phyloP scores from a whole-genome alignment of 257 asterid genomes.

The Scutellaria galericulata region DNA sequence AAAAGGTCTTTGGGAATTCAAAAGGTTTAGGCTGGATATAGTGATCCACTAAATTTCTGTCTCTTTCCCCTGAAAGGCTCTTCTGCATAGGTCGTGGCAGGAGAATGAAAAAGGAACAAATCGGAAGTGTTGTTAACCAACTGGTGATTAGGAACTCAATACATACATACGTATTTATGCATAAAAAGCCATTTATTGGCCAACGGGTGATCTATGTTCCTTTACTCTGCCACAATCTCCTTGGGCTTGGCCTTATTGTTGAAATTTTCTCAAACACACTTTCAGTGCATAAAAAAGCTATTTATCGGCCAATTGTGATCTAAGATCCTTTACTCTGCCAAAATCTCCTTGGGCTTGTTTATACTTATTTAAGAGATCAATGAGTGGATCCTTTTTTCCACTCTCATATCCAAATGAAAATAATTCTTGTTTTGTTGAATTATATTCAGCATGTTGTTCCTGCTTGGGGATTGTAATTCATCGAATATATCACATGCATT shows the following conservation, averaged over 20 bases:
- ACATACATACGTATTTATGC: too few species aligned
- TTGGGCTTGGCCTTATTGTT: too few species aligned
- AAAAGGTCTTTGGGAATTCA: neutral
- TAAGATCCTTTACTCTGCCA: too few species aligned
- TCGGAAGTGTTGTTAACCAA: too few species aligned
- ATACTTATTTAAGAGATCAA: neutral
- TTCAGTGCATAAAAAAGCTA: neutral
- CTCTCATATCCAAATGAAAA: neutral
- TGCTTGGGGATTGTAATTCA: conserved; percentile 12
- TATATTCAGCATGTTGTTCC: conserved; percentile 11
- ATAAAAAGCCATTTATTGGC: neutral
- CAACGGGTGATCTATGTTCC: neutral
- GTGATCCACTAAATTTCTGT: too few species aligned
- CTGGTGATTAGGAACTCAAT: too few species aligned
- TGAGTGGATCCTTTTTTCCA: neutral
- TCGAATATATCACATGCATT: neutral
- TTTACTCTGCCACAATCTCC: too few species aligned
- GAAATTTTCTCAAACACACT: too few species aligned
- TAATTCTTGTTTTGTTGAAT: neutral
- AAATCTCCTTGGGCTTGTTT: neutral
- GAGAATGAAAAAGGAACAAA: too few species aligned
- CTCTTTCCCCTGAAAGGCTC: too few species aligned
- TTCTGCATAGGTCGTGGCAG: too few species aligned
- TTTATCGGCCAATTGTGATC: too few species aligned
- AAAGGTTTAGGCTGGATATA: neutral